These are phyloP conservation scores for Entrophospora sp. DNA, from an alignment of 192 early-diverging fungal species.

Conservation along the genomic window DNA sequence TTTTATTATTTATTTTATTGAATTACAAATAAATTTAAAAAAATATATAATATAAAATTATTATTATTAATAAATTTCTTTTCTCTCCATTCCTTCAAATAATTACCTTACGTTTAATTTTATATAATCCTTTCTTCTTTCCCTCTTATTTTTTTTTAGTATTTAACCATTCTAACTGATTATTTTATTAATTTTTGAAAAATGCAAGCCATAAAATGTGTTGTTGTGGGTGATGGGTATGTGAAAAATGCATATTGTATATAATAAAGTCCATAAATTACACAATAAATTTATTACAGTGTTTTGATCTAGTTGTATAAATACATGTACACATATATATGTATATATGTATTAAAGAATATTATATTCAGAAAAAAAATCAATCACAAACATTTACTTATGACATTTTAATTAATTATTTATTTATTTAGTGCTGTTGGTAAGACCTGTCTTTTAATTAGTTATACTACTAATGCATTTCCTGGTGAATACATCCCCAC, in stretches of 20 bases:
- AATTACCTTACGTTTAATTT: too few species aligned
- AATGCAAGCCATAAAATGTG: constrained; percentile 89
- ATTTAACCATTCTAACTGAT: too few species aligned
- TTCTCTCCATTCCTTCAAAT: too few species aligned
- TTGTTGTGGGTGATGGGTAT: constrained; percentile 76
- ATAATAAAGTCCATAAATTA: not conserved
- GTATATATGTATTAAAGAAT: not conserved
- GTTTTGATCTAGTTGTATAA: not conserved
- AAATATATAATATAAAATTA: too few species aligned
- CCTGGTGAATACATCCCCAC: too few species aligned
- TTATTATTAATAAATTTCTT: too few species aligned
- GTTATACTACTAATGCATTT: constrained; percentile 99
- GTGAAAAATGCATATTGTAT: too few species aligned
- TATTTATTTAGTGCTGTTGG: constrained; percentile 62
- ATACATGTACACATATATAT: not conserved
- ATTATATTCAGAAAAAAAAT: not conserved
- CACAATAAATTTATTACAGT: not conserved
- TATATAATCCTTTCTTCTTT: too few species aligned
- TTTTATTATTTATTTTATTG: too few species aligned
- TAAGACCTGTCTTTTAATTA: constrained; percentile 95
- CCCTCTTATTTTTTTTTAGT: too few species aligned
- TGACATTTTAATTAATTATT: not conserved
- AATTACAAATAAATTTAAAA: too few species aligned
- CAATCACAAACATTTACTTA: not conserved
- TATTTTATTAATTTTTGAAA: too few species aligned